These are phyloP conservation scores for Jackrogersella multiformis DNA, from an alignment of 495 filamentous ascomycete genomes.

Conservation along the genomic window DNA sequence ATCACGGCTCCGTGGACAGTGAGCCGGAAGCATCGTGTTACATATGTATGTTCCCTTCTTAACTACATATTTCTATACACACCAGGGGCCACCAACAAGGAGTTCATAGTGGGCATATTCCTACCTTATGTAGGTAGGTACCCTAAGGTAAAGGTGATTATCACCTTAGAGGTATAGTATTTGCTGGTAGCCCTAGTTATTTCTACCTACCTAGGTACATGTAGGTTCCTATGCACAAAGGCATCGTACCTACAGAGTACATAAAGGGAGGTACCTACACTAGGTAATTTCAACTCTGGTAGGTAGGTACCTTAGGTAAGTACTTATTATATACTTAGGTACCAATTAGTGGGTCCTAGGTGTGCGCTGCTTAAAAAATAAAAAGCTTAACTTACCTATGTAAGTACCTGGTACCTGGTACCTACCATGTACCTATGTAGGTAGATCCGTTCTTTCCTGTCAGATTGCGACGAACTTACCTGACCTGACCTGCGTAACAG, in stretches of 20 bases:
- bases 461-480: slow-evolving; percentile 29
- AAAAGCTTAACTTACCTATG: slow-evolving; percentile 32
- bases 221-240: neutral
- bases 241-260: no score
- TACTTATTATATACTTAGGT: neutral
- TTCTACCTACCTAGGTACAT: neutral
- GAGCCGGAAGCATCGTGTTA: neutral
- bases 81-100: no score
- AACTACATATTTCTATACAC: no score
- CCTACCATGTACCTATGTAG: neutral
- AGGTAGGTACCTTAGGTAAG: no score
- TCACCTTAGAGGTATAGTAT: no score
- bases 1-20: slow-evolving; percentile 1
- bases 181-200: no score
- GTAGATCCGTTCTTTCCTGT: slow-evolving; percentile 13
- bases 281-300: no score
- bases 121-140: no score
- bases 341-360: slow-evolving; percentile 4
- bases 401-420: neutral
- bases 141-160: no score
- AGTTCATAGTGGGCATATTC: no score
- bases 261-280: no score
- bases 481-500: slow-evolving; percentile 4
- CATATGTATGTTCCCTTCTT: no score
- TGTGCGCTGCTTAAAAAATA: slow-evolving; percentile 21